Evolutionary conservation across 2,329 filamentous ascomycete genomes (phyloP).

Genomic region (Curvularia hawaiiensis): DNA sequence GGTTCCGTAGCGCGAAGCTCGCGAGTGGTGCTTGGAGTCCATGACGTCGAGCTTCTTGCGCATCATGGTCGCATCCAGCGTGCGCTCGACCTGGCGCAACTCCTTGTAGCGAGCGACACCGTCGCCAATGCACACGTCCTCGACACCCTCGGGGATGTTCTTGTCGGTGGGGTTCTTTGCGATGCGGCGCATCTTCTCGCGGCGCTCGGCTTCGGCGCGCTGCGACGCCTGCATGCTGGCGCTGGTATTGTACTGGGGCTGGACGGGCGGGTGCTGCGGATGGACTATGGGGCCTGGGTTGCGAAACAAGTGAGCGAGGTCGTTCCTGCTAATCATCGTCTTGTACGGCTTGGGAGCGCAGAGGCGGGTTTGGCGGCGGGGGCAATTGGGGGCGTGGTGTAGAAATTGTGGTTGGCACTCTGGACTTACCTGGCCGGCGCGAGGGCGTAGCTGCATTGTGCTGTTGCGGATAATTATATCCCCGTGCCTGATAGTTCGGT

Average conservation of each 20-base stretch:
- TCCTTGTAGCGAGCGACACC: conserved; percentile 81
- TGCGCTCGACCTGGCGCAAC: conserved; percentile 83
- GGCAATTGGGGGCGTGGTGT: conserved; percentile 20
- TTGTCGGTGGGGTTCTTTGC: conserved; percentile 93
- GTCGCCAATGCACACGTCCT: conserved; percentile 78
- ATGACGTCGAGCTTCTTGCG: conserved; percentile 91
- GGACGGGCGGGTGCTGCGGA: conserved; percentile 56
- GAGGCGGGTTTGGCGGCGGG: conserved; percentile 11
- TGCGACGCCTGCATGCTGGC: conserved; percentile 51
- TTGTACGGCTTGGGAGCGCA: conserved; percentile 12
- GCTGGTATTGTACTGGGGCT: conserved; percentile 50
- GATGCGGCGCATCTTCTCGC: conserved; percentile 75
- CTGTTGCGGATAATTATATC: conserved; percentile 51
- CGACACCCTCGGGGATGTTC: conserved; percentile 88
- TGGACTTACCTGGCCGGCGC: conserved; percentile 51
- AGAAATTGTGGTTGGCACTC: conserved; percentile 18
- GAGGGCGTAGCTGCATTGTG: conserved; percentile 39
- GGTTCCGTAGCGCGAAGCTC: conserved; percentile 79
- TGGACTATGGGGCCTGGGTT: conserved; percentile 52
- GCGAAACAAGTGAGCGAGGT: conserved; percentile 54
- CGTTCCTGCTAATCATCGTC: conserved; percentile 54
- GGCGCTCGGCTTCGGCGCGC: conserved; percentile 56
- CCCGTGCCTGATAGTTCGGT: conserved; percentile 49
- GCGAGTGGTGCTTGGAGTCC: conserved; percentile 76
- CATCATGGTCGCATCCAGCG: conserved; percentile 90